Evolutionary conservation across 2,329 filamentous ascomycete species (phyloP), one percentile per base, ranked within the genome.

Genomic region (Colletotrichum brevisporum): DNA sequence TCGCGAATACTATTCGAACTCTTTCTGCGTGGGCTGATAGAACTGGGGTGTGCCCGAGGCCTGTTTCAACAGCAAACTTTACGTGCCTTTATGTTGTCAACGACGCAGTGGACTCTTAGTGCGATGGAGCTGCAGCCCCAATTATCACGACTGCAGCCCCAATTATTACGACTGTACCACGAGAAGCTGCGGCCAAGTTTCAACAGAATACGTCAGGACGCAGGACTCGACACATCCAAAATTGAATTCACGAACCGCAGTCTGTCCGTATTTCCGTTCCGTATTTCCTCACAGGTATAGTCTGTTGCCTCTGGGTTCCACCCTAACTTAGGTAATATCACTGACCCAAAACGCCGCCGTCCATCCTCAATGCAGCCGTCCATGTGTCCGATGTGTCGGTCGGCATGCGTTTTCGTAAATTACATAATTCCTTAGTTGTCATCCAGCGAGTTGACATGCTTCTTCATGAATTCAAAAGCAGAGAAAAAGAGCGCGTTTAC

Each of bases 401-500:
- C 39, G 52, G 36, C n/a, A 36, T 50, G 13, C 58, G 24, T 53
- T 50, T 53, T 70, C 47, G 27, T 57, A 41, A 41, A 41, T 63
- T 43, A 68, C 47, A 58, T 48, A 51, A 58, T 39, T 50, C 31
- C 57, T 51, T 43, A 70, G 6, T 78, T 75, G 57, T 89, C 85
- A 47, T 88, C 85, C 72, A 88, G 80, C 10, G 82, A 79, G 75
- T 87, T 86, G 79, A 90, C 89, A 72, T 85, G 84, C 78, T 90
- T 91, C 83, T 96, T 96, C 75, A 93, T 87, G 75, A 94, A 91
- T 81, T 97, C 94, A 78, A 96, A 97, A 47, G 91, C 92, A 51
- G 92, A 94, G 82, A 97, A 97, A 85, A 97, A 97, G 75, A 97
- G 92, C 73, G 93, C 93, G 78, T 97, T 97, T 74, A 96, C 90